Conservation (phyloP, 768 basidiomycete species). For the Gloeophyllum trabeum region DNA sequence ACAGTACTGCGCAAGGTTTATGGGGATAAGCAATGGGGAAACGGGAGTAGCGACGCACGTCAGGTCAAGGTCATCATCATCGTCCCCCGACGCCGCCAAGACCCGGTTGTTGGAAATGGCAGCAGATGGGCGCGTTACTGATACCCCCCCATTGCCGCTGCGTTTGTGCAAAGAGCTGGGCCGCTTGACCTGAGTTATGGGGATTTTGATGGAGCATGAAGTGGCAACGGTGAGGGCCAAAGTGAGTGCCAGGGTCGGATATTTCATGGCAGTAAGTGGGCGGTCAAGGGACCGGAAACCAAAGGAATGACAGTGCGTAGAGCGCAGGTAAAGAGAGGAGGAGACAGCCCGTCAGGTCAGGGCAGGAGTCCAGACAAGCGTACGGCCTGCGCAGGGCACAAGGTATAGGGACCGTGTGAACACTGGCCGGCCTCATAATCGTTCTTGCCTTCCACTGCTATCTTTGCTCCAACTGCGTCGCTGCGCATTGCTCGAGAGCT, state of each 20-base stretch:
- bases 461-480: too few species aligned
- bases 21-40: conserved; percentile 3
- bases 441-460: too few species aligned
- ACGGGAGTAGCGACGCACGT: conserved; percentile 22
- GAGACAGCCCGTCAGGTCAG: too few species aligned
- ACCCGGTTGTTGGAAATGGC: conserved; percentile 7
- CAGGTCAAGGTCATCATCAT: conserved; percentile 26
- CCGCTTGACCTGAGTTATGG: conserved; percentile 34
- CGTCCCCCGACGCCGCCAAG: conserved; percentile 18
- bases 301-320: too few species aligned
- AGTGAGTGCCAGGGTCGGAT: neutral
- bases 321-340: too few species aligned
- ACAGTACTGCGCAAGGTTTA: conserved; percentile 36
- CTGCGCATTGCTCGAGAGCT: too few species aligned
- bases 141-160: conserved; percentile 24
- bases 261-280: too few species aligned
- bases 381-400: too few species aligned
- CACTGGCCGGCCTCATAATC: too few species aligned
- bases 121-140: conserved; percentile 11
- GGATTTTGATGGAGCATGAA: conserved; percentile 15
- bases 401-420: too few species aligned
- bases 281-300: too few species aligned
- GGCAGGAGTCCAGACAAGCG: too few species aligned
- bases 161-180: conserved; percentile 9
- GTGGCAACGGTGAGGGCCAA: neutral